phyloP scores from a whole-genome alignment of 176 grass and related monocot species.

The Triticum monococcum region DNA sequence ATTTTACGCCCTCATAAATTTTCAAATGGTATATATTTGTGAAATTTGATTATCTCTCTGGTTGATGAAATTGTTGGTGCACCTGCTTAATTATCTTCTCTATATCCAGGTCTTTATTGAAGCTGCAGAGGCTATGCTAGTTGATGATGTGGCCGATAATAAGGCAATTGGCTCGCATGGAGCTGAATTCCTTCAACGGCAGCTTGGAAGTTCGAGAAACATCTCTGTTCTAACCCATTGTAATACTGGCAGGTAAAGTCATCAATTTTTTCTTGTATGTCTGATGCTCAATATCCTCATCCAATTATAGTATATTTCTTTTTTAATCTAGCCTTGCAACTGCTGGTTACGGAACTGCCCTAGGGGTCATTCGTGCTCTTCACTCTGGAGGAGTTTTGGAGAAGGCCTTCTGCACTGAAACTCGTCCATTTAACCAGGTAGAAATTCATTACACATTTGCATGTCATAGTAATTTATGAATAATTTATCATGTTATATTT shows the following conservation, averaged over 20 bases:
- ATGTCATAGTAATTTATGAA: background rate
- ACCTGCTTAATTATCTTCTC: constrained; percentile 7
- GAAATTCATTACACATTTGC: background rate
- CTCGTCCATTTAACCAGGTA: constrained; percentile 96
- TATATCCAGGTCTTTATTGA: constrained; percentile 64
- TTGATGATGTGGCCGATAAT: constrained; percentile 88
- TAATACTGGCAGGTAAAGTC: constrained; percentile 83
- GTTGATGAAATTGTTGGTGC: background rate
- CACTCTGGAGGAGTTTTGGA: constrained; percentile 63
- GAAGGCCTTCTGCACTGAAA: constrained; percentile 93
- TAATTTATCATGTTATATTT: background rate
- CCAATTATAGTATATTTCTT: background rate
- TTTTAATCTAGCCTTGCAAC: constrained; percentile 72
- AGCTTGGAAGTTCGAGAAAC: constrained; percentile 42
- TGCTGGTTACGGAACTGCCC: constrained; percentile 96
- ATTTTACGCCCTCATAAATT: background rate
- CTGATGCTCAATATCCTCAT: constrained; percentile 8
- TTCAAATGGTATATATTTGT: background rate
- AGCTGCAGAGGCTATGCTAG: constrained; percentile 82
- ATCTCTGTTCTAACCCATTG: constrained; percentile 86
- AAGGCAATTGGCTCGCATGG: constrained; percentile 93
- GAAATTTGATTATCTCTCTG: background rate
- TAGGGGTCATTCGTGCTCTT: constrained; percentile 85
- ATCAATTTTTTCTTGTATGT: background rate
- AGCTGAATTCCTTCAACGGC: constrained; percentile 59